Evolutionary conservation across 768 basidiomycete genomes (phyloP), one percentile per base, ranked within the genome.

Genomic region (Phallus indusiatus): DNA sequence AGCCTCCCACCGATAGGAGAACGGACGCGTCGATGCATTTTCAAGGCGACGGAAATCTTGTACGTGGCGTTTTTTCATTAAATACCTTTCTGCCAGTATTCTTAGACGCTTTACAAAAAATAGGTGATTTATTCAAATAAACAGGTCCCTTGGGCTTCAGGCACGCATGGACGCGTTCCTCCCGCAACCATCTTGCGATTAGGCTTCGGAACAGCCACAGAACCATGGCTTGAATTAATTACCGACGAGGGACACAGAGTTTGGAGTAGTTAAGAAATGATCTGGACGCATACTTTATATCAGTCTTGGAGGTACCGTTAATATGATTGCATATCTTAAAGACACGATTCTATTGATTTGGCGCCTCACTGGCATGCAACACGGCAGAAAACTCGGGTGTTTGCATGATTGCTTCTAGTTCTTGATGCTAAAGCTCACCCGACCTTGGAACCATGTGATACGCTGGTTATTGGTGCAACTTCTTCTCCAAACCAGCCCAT

Each of bases 11-110:
- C 35, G 59, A 64, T 0, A 50, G n/a, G 36, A 46, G 50, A 10
- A 47, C 0, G 11, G 50, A 46, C 52, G 59, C 55, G 14, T 54
- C 33, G 36, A 54, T 63, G 50, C 52, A n/a, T 47, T 66, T 67
- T 51, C 66, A 67, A 34, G 66, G 63, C 18, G 66, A 67, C 49
- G 65, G 63, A 14, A 64, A 67, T 46, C 48, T 66, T 11, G 65
- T 64, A 33, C 47, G 62, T 59, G 8, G 10, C 24, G 33, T 53
- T n/a, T 61, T n/a, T 47, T 17, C 53, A n/a, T 47, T 50, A 14
- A n/a, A 17, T n/a, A 21, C 37, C 17, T 35, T 55, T 6, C n/a
- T 20, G 47, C 2, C 1, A 16, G 47, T 55, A 20, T 48, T 51
- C 34, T 14, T 14, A 28, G 28, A 28, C 28, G 7, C 24, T 16